phyloP scores from a whole-genome alignment of 768 basidiomycete species.

The Russula dissimulans region DNA sequence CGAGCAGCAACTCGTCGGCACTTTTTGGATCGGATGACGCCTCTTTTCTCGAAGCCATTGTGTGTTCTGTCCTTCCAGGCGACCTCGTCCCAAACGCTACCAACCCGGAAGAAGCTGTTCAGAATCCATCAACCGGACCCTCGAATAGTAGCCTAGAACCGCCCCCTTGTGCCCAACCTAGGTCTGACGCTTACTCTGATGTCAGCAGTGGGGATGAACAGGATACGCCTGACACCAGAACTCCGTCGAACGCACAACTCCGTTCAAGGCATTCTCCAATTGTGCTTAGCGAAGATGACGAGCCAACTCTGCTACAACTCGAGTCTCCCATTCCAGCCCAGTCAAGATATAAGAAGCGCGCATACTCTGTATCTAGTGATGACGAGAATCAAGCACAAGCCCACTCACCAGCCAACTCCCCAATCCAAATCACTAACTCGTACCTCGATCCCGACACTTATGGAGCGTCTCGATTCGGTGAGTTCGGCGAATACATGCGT shows the following conservation, averaged over 20 bases:
- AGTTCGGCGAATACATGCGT: slow-evolving; percentile 81
- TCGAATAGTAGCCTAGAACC: slow-evolving; percentile 25
- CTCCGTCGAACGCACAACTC: not conserved
- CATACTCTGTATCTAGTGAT: slow-evolving; percentile 4
- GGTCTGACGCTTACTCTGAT: slow-evolving; percentile 33
- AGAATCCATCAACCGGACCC: not conserved
- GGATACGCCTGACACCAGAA: not conserved
- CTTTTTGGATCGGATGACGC: slow-evolving; percentile 49
- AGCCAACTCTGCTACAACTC: not conserved
- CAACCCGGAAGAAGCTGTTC: not conserved
- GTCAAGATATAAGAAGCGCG: slow-evolving; percentile 14
- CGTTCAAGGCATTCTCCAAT: not conserved
- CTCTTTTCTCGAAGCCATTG: slow-evolving; percentile 42
- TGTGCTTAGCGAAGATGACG: not conserved
- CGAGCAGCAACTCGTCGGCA: slow-evolving; percentile 36
- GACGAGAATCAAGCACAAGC: slow-evolving; percentile 1
- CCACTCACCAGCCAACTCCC: not conserved
- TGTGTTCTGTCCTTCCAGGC: slow-evolving; percentile 38
- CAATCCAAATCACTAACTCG: not conserved
- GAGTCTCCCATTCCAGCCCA: slow-evolving; percentile 5
- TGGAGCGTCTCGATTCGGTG: slow-evolving; percentile 72
- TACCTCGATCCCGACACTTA: slow-evolving; percentile 39
- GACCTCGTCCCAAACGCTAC: slow-evolving; percentile 25
- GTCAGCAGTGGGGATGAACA: slow-evolving; percentile 29
- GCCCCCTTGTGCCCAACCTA: slow-evolving; percentile 34